phyloP scores from a whole-genome alignment of 352 stramenopile genomes.

The Globisporangium ultimum region DNA sequence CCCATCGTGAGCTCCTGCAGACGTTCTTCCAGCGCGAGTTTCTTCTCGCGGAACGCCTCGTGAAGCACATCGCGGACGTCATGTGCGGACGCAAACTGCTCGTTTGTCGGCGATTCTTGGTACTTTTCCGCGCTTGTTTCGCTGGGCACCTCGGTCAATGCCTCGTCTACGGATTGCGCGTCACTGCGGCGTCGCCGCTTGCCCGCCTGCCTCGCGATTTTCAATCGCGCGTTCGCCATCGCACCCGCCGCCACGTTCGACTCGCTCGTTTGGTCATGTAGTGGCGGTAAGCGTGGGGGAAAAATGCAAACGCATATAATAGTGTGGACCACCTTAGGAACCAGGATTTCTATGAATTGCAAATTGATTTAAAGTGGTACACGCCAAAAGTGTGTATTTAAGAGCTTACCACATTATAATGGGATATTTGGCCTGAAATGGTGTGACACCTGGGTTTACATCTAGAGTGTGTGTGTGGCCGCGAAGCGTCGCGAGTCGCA shows the following conservation, averaged over 20 bases:
- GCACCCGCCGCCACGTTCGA: too few relatives aligned
- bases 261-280: not conserved
- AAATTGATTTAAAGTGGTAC: too few relatives aligned
- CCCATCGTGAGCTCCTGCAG: slow-evolving; percentile 50
- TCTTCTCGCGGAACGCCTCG: slow-evolving; percentile 39
- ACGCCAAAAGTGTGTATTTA: too few relatives aligned
- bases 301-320: too few relatives aligned
- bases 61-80: slow-evolving; percentile 8
- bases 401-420: too few relatives aligned
- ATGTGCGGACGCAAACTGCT: slow-evolving; percentile 2
- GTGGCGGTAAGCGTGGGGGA: too few relatives aligned
- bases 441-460: too few relatives aligned
- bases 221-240: slow-evolving; percentile 77
- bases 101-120: slow-evolving; percentile 15
- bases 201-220: slow-evolving; percentile 41
- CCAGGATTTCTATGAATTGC: too few relatives aligned
- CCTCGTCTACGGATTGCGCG: slow-evolving; percentile 11
- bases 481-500: too few relatives aligned
- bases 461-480: too few relatives aligned
- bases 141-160: slow-evolving; percentile 23
- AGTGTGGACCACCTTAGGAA: too few relatives aligned
- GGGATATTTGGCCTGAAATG: too few relatives aligned
- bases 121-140: slow-evolving; percentile 11
- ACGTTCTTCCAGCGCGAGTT: slow-evolving; percentile 32
- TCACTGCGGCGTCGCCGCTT: slow-evolving; percentile 25